Percentiles rank a stretch among this genome's conserved stretches.
phyloP scores from a whole-genome alignment of 2,329 filamentous ascomycete species.

The Alternaria ventricosa region DNA sequence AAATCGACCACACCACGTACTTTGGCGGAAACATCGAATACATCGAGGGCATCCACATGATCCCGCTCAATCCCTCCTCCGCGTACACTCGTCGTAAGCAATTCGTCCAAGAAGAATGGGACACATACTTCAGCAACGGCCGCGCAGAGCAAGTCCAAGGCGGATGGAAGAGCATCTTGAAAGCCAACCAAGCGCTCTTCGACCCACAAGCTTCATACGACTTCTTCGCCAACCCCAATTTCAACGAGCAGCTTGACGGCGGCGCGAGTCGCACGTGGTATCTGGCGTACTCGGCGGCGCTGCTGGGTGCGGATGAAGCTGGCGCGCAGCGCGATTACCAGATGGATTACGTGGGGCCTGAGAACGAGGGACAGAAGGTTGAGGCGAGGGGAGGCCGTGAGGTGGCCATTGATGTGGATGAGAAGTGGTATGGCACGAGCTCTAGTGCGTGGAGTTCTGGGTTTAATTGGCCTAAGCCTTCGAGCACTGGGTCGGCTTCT shows the following conservation, averaged over 20 bases:
- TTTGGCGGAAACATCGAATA: conserved; percentile 75
- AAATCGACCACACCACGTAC: conserved; percentile 88
- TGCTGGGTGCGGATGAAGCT: conserved; percentile 20
- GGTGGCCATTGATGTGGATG: not conserved
- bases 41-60: conserved; percentile 81
- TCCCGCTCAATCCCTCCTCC: conserved; percentile 75
- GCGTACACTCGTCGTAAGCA: conserved; percentile 70
- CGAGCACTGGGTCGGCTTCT: not conserved
- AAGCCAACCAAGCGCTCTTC: conserved; percentile 80
- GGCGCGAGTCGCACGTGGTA: conserved; percentile 66
- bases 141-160: conserved; percentile 70
- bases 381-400: not conserved
- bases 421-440: not conserved
- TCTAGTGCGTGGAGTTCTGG: not conserved
- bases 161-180: conserved; percentile 87
- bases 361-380: not conserved
- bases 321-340: not conserved
- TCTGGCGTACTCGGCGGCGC: conserved; percentile 44
- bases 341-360: not conserved
- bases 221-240: conserved; percentile 74
- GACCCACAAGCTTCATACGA: conserved; percentile 73
- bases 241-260: conserved; percentile 78
- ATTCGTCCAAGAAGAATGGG: conserved; percentile 75
- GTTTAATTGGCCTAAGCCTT: not conserved
- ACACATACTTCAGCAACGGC: conserved; percentile 75